Evolutionary conservation across 257 asterid species (phyloP).

Genomic region (Petrea volubilis): DNA sequence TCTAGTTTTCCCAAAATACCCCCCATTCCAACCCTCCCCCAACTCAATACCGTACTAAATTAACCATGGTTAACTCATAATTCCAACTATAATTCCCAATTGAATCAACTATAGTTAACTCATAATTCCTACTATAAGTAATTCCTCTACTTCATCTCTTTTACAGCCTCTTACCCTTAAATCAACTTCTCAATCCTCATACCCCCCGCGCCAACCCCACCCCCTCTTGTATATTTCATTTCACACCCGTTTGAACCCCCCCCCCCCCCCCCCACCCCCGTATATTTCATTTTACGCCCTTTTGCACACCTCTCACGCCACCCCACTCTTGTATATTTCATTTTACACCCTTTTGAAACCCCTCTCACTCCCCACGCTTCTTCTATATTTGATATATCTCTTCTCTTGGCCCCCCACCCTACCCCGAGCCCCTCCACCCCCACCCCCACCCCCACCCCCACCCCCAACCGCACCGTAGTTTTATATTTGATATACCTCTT

Average conservation of each 20-base stretch:
- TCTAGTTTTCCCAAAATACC: constrained; percentile 15
- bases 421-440: background rate
- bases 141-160: constrained; percentile 22
- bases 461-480: background rate
- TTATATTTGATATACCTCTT: no score
- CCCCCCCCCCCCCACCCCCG: no score
- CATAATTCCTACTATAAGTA: constrained; percentile 32
- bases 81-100: no score
- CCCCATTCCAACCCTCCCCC: constrained; percentile 20
- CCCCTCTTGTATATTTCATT: background rate
- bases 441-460: background rate
- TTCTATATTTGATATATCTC: no score
- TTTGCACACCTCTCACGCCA: background rate
- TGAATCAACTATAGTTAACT: no score
- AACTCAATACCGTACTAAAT: constrained; percentile 33
- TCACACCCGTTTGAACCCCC: no score
- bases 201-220: background rate
- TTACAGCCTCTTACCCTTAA: constrained; percentile 11
- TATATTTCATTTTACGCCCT: background rate
- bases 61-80: constrained; percentile 33
- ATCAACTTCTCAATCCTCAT: background rate
- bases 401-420: no score
- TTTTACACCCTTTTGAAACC: background rate
- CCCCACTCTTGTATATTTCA: no score
- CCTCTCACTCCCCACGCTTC: background rate